A percentile compares a stretch with the other conserved stretches of the same genome.
Evolutionary conservation across 2,329 filamentous ascomycete genomes (phyloP).

Genomic region (Gnomoniopsis smithogilvyi): DNA sequence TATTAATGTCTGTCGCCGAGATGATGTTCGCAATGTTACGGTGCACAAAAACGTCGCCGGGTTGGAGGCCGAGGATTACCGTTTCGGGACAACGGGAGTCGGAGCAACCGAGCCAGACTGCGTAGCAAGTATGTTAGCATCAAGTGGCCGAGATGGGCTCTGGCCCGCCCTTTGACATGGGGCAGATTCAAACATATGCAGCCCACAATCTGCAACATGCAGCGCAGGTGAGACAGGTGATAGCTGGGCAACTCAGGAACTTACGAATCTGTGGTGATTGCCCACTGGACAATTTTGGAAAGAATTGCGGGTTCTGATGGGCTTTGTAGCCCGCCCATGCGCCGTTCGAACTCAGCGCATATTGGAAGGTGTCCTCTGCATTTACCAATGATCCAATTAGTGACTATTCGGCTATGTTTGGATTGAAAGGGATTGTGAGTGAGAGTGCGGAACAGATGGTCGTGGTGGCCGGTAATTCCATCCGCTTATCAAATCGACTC

Average conservation of each 20-base stretch:
- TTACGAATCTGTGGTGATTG: slow-evolving; percentile 62
- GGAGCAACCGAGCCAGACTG: slow-evolving; percentile 82
- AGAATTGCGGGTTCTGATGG: slow-evolving; percentile 67
- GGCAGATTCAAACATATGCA: slow-evolving; percentile 7
- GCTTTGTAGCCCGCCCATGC: slow-evolving; percentile 66
- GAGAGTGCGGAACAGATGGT: background rate
- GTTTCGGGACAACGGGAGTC: slow-evolving; percentile 85
- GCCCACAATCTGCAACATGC: background rate
- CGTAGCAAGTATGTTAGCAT: background rate
- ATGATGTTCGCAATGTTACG: slow-evolving; percentile 89
- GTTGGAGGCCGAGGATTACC: slow-evolving; percentile 72
- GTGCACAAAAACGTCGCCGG: slow-evolving; percentile 85
- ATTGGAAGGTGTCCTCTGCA: slow-evolving; percentile 55
- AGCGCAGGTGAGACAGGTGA: background rate
- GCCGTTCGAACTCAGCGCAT: slow-evolving; percentile 65
- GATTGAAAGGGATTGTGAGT: background rate
- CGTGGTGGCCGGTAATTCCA: background rate
- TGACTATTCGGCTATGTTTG: background rate
- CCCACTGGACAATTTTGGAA: slow-evolving; percentile 62
- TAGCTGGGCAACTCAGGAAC: slow-evolving; percentile 23
- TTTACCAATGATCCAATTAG: background rate
- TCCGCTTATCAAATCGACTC: background rate
- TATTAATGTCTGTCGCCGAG: slow-evolving; percentile 70
- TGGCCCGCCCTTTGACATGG: background rate
- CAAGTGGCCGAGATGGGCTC: background rate